A percentile compares a stretch with the other conserved stretches of the same genome.
Conservation (phyloP, 805 yeast genomes). For the Saccharomyces mikatae region DNA sequence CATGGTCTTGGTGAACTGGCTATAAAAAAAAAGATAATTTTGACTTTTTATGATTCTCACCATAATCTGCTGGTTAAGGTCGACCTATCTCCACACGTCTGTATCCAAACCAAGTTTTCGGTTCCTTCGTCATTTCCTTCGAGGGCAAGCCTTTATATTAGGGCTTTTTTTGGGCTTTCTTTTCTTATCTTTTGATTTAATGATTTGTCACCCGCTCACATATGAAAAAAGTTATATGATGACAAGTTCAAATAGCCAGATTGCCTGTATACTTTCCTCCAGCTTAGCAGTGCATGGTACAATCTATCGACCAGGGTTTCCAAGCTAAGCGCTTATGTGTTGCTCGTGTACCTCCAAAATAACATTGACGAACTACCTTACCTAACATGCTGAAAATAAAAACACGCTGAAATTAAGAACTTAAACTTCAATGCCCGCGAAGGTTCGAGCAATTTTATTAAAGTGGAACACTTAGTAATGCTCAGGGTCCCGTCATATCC, state of each 20-base stretch:
- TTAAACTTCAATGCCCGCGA: neutral
- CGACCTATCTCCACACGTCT: neutral
- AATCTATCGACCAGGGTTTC: neutral
- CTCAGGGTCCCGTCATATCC: neutral
- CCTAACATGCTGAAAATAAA: neutral
- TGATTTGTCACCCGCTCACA: neutral
- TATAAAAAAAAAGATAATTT: neutral
- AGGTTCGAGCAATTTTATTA: neutral
- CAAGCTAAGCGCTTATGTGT: neutral
- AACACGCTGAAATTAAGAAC: neutral
- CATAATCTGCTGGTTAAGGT: neutral
- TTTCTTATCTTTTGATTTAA: neutral
- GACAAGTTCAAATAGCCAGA: neutral
- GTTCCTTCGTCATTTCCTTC: neutral
- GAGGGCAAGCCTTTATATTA: neutral
- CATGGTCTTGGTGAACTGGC: neutral
- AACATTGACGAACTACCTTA: neutral
- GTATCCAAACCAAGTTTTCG: neutral
- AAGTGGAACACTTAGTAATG: neutral
- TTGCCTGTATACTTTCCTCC: neutral
- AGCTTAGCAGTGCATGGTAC: neutral
- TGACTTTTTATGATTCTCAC: neutral
- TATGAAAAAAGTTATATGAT: neutral
- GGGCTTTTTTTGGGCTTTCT: neutral
- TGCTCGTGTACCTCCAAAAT: neutral